phyloP scores from a whole-genome alignment of 73 alveolate genomes.

The Effrenium voratum region DNA sequence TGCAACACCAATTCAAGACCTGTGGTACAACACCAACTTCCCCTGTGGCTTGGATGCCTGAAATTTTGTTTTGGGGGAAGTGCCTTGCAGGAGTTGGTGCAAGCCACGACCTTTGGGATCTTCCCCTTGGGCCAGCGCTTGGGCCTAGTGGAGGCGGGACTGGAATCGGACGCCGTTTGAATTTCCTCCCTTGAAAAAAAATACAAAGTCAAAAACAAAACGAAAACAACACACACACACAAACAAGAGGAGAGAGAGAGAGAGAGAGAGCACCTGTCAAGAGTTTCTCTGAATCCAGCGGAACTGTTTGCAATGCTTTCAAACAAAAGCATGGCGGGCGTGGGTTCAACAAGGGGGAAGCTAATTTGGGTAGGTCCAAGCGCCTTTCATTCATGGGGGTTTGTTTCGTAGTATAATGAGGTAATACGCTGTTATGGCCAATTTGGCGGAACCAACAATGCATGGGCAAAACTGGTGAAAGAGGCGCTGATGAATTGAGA shows the following conservation, averaged over 20 bases:
- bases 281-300: neutral
- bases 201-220: no score
- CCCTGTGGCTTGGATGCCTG: no score
- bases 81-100: conserved; percentile 51
- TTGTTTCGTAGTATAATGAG: neutral
- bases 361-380: neutral
- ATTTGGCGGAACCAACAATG: no score
- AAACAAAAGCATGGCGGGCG: neutral
- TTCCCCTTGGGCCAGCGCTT: conserved; percentile 5
- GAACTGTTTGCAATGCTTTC: neutral
- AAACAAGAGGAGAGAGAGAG: neutral
- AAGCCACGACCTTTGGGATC: conserved; percentile 65
- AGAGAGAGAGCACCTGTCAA: neutral
- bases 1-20: no score
- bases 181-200: neutral
- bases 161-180: neutral
- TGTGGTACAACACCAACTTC: no score
- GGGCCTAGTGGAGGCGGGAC: conserved; percentile 51
- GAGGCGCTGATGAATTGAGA: no score
- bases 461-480: no score
- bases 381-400: neutral
- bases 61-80: no score
- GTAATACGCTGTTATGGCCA: no score
- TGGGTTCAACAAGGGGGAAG: no score
- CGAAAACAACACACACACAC: no score